phyloP scores from a whole-genome alignment of 1,284 basidiomycete species.

The Irpex sp. region DNA sequence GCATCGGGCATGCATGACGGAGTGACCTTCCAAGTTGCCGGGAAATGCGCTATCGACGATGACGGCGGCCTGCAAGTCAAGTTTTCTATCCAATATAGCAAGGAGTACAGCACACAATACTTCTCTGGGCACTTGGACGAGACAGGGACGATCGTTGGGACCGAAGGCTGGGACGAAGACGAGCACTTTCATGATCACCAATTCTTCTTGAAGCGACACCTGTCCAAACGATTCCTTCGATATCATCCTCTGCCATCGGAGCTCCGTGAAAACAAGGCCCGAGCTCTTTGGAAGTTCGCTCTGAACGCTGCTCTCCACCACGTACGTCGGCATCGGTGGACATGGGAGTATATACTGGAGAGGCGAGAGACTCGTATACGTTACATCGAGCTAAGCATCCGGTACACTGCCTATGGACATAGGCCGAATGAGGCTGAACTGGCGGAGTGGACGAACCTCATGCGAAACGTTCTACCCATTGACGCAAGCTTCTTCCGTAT shows the following conservation, averaged over 20 bases:
- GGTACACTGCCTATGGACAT: conserved; percentile 12
- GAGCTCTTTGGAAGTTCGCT: conserved; percentile 10
- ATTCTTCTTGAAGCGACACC: conserved; percentile 6
- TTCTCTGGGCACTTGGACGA: conserved; percentile 8
- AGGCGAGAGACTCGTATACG: conserved; percentile 14
- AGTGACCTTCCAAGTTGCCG: conserved; percentile 6
- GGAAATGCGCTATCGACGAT: conserved; percentile 8
- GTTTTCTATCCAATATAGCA: conserved; percentile 8
- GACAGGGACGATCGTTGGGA: conserved; percentile 8
- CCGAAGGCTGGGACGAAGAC: conserved; percentile 10
- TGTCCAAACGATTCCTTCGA: conserved; percentile 5
- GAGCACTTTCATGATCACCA: neutral
- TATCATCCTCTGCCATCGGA: conserved; percentile 1
- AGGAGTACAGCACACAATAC: conserved; percentile 13
- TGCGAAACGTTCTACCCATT: conserved; percentile 5
- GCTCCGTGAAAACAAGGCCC: conserved; percentile 1
- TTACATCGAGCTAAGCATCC: conserved; percentile 14
- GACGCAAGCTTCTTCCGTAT: conserved; percentile 14
- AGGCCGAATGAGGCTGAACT: conserved; percentile 7
- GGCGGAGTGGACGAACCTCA: conserved; percentile 4
- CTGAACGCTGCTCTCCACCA: conserved; percentile 2
- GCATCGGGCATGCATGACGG: conserved; percentile 12
- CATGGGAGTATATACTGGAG: conserved; percentile 11
- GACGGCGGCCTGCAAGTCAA: conserved; percentile 6
- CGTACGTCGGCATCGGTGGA: conserved; percentile 3